Conservation (phyloP, 352 stramenopile species). For the Phytophthora fragariaefolia region DNA sequence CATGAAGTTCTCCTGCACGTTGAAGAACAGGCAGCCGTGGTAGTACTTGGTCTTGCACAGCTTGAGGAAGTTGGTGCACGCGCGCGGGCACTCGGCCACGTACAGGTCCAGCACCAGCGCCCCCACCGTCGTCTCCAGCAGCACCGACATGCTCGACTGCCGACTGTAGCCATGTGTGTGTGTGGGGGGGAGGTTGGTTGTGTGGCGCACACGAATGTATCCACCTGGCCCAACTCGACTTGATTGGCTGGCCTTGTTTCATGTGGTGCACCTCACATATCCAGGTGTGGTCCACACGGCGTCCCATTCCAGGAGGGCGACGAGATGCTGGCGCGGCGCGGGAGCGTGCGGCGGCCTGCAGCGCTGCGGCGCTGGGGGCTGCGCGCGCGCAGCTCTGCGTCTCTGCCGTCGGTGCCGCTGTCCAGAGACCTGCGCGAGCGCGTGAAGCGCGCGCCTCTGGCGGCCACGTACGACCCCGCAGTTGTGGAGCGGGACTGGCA, state of each 20-base stretch:
- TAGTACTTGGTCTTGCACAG: constrained; percentile 97
- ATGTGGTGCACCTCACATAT: background rate
- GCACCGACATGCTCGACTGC: constrained; percentile 64
- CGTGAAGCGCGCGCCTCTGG: constrained; percentile 61
- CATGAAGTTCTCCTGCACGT: constrained; percentile 97
- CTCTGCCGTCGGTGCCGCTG: constrained; percentile 35
- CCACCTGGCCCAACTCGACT: no score
- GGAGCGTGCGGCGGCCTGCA: constrained; percentile 13
- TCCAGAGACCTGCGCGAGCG: constrained; percentile 55
- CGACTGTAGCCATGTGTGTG: background rate
- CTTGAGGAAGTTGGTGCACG: constrained; percentile 95
- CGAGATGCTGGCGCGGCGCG: constrained; percentile 31
- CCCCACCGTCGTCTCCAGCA: constrained; percentile 93
- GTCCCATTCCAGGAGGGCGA: background rate
- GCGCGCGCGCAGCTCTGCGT: constrained; percentile 10
- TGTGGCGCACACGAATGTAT: no score
- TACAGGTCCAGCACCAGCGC: constrained; percentile 93
- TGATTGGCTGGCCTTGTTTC: no score
- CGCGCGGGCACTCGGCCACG: constrained; percentile 81
- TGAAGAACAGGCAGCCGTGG: constrained; percentile 95
- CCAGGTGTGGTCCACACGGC: background rate
- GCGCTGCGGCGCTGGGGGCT: no score
- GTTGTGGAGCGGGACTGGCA: constrained; percentile 77
- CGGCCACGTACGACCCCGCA: constrained; percentile 65
- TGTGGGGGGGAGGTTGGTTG: no score